Conservation (phyloP, 2,329 filamentous ascomycete species). For the Sporothrix brunneoviolacea region DNA sequence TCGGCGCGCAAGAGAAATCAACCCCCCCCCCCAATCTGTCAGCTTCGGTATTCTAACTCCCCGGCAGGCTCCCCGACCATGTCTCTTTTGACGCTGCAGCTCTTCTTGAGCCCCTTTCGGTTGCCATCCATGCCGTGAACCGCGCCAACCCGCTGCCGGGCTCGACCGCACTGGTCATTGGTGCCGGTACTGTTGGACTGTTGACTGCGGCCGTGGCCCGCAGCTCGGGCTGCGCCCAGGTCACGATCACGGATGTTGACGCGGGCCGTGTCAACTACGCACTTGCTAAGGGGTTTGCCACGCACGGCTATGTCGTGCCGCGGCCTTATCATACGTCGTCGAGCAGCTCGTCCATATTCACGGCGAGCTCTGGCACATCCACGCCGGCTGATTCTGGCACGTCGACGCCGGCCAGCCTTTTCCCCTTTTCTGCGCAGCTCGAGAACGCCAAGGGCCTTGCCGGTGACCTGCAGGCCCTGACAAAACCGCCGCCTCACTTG, state of each 20-base stretch:
- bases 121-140: slow-evolving; percentile 56
- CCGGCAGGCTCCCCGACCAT: slow-evolving; percentile 46
- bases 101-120: slow-evolving; percentile 55
- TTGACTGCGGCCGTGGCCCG: slow-evolving; percentile 57
- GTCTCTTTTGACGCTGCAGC: slow-evolving; percentile 55
- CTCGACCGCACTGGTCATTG: slow-evolving; percentile 55
- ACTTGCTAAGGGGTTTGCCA: slow-evolving; percentile 51
- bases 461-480: slow-evolving; percentile 40
- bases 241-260: slow-evolving; percentile 57
- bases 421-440: slow-evolving; percentile 41
- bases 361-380: slow-evolving; percentile 42
- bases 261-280: slow-evolving; percentile 54
- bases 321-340: slow-evolving; percentile 36
- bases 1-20: no score
- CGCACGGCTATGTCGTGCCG: slow-evolving; percentile 50
- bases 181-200: slow-evolving; percentile 57
- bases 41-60: not conserved
- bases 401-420: slow-evolving; percentile 39
- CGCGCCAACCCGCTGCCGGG: slow-evolving; percentile 45
- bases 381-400: slow-evolving; percentile 37
- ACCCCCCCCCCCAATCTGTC: no score
- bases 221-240: slow-evolving; percentile 50
- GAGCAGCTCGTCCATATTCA: slow-evolving; percentile 37
- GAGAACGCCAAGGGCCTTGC: slow-evolving; percentile 45
- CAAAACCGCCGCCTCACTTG: slow-evolving; percentile 26